These are phyloP conservation scores for Chrysopogon serrulatus DNA, from an alignment of 176 grass and related monocot species.

Conservation along the genomic window DNA sequence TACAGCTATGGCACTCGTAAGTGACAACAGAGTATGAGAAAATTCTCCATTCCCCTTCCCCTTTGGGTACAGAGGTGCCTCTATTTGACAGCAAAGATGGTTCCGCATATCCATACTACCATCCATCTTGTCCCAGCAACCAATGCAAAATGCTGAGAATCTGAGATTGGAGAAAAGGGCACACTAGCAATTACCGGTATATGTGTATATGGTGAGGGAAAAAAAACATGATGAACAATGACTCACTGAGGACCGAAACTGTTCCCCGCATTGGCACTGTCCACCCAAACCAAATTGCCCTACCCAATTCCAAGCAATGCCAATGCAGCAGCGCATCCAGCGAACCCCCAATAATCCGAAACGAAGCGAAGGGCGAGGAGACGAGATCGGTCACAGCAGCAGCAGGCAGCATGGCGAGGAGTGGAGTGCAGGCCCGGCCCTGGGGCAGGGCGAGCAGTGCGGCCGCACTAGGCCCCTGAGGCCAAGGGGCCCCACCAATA, in stretches of 20 bases:
- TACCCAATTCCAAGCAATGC: background rate
- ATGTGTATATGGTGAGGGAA: background rate
- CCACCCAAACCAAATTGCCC: background rate
- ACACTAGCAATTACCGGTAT: background rate
- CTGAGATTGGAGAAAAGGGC: background rate
- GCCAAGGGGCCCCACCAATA: no score
- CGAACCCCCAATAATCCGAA: background rate
- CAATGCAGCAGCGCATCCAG: background rate
- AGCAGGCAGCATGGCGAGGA: background rate
- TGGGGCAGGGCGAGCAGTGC: no score
- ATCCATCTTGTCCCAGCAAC: background rate
- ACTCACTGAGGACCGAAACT: background rate
- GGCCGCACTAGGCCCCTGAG: no score
- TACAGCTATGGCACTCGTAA: background rate
- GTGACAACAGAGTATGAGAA: background rate
- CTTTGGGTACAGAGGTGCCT: background rate
- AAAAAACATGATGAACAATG: background rate
- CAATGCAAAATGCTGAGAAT: background rate
- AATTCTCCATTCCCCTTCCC: background rate
- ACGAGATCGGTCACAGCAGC: background rate
- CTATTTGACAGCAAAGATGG: background rate
- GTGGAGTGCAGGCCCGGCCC: no score
- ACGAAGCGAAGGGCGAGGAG: background rate
- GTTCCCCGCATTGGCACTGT: background rate
- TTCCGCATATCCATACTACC: background rate